Base-by-base conservation (phyloP, 495 filamentous ascomycete species). In the Xylaria longipes region DNA sequence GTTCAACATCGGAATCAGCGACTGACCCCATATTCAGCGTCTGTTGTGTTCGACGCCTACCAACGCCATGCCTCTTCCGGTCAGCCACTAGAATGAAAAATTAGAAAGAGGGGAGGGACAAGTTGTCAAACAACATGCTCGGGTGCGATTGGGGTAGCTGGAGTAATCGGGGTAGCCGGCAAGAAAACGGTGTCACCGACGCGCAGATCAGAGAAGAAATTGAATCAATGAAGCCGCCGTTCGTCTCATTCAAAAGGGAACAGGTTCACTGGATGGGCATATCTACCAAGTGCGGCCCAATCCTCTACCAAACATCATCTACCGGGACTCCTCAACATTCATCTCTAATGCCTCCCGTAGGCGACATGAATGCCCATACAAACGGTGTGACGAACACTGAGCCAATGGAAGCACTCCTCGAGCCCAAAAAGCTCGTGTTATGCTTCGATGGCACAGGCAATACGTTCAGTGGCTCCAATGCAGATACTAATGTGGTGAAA, bases 371-470 rank as follows among this genome's bases (percentile, higher is more conserved):
- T 52, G 56, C 12, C 56, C 29, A 54, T 39, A 48, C 27, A 57
- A 70, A 70, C n/a, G 57, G 68, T 15, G 8, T 43, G 60, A n/a
- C 56, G 12, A 45, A 46, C 5, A 29, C 29, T 15, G 33, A 50
- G 1, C 5, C 39, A 25, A 8, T 31, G 20, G 60, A 63, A 29
- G 57, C 39, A 12, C 37, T 50, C 0, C 71, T 43, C 43, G 72
- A 73, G 41, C 70, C 74, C 11, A 76, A 73, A 74, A 79, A 79
- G 15, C 74, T 81, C 60, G 78, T 85, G 5, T 76, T 86, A 33
- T 86, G 82, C 68, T 84, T 86, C 66, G 84, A 86, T 62, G 84
- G 83, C 14, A 86, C 84, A 7, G 83, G 82, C 9, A 81, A 85
- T 60, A 75, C 79, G 17, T 86, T 82, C 74, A 77, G 68, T 15